Evolutionary conservation across 306 rosid species (phyloP).

Genomic region (Styphnolobium japonicum): DNA sequence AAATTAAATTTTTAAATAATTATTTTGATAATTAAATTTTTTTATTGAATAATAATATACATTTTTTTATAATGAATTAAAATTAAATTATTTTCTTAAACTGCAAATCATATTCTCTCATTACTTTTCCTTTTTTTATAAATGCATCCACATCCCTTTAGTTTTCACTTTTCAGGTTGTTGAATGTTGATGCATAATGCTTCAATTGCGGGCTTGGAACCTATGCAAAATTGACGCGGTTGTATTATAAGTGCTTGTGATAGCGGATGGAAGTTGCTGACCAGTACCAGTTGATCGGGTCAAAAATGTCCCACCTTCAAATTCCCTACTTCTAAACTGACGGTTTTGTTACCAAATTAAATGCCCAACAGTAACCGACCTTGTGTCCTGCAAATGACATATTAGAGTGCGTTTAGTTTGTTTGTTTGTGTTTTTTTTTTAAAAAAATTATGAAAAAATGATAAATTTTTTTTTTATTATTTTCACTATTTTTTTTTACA

Average conservation of each 20-base stretch:
- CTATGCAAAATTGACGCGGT: no score
- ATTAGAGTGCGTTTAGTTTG: no score
- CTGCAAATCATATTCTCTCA: slow-evolving; percentile 1
- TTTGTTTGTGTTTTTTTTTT: no score
- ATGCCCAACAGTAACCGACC: not conserved
- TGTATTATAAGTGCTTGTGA: no score
- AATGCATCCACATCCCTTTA: not conserved
- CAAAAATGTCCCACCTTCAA: not conserved
- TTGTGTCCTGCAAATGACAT: not conserved
- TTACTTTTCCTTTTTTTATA: not conserved
- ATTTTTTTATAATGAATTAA: no score
- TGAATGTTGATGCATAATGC: not conserved
- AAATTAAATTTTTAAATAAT: no score
- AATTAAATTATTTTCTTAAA: no score
- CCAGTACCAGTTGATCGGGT: not conserved
- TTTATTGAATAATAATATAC: no score
- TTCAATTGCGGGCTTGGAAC: slow-evolving; percentile 4
- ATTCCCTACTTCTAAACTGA: not conserved
- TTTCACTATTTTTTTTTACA: no score
- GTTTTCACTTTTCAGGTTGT: not conserved
- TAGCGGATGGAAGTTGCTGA: not conserved
- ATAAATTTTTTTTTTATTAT: no score
- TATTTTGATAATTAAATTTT: no score
- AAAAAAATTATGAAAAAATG: no score
- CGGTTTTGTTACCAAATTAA: not conserved